Conservation (phyloP, 192 early-diverging fungal species). For the Chytriomyces sp. region DNA sequence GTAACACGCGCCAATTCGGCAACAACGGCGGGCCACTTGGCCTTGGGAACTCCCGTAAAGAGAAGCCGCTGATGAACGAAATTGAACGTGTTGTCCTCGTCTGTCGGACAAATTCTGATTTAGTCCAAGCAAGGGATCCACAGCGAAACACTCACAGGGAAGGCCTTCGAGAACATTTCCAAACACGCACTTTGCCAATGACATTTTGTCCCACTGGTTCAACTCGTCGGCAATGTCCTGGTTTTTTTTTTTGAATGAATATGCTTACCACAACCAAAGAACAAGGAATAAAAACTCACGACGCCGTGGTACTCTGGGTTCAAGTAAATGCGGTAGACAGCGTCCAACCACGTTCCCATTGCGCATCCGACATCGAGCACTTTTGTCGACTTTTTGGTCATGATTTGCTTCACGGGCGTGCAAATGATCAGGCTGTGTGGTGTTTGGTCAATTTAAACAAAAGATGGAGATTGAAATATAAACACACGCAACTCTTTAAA, state of each 20-base stretch:
- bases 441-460: too few species aligned
- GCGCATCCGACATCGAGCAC: slow-evolving; percentile 33
- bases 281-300: not conserved
- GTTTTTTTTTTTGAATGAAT: not conserved
- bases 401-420: not conserved
- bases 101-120: not conserved
- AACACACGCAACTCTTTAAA: not conserved
- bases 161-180: slow-evolving; percentile 29
- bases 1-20: slow-evolving; percentile 55
- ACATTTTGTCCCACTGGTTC: not conserved
- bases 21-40: slow-evolving; percentile 49
- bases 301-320: slow-evolving; percentile 2
- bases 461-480: too few species aligned
- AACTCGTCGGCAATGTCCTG: slow-evolving; percentile 13
- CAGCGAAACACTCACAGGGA: slow-evolving; percentile 4
- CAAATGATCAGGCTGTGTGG: not conserved
- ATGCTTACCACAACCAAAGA: not conserved
- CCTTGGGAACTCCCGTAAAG: slow-evolving; percentile 41
- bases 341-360: slow-evolving; percentile 19
- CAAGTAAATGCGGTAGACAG: not conserved
- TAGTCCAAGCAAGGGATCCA: not conserved
- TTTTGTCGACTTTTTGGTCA: not conserved
- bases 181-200: not conserved
- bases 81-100: slow-evolving; percentile 56
- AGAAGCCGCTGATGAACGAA: slow-evolving; percentile 55